Conservation (phyloP, 768 basidiomycete species). For the Psilocybe cubensis region DNA sequence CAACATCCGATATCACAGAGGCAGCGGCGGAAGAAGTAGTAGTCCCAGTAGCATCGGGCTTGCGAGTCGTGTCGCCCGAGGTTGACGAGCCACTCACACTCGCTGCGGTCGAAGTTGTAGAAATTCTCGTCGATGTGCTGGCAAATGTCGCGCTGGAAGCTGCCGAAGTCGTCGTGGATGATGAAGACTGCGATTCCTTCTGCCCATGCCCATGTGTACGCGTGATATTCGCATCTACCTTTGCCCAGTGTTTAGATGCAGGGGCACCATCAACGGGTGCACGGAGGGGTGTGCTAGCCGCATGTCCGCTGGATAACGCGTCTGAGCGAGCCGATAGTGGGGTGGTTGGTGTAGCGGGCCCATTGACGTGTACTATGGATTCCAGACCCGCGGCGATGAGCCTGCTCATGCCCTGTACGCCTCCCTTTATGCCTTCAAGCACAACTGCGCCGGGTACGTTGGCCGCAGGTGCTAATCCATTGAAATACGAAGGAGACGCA, state of each 20-base stretch:
- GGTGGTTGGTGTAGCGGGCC: not conserved
- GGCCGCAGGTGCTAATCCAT: conserved; percentile 12
- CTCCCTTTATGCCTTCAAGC: conserved; percentile 66
- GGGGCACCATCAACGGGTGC: not conserved
- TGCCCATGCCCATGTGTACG: conserved; percentile 21
- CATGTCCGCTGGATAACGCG: too few species aligned
- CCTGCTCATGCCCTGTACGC: conserved; percentile 61
- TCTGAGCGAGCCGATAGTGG: not conserved
- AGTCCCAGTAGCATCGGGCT: not conserved
- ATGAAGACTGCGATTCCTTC: conserved; percentile 26
- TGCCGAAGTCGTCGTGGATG: conserved; percentile 11
- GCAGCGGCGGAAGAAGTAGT: not conserved
- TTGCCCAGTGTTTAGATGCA: not conserved
- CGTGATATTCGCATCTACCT: not conserved
- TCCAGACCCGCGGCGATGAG: conserved; percentile 54
- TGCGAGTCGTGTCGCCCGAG: conserved; percentile 5
- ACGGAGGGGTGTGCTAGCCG: too few species aligned
- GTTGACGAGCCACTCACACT: conserved; percentile 6
- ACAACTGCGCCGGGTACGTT: conserved; percentile 35
- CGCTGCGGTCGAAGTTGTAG: conserved; percentile 8
- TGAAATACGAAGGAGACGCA: not conserved
- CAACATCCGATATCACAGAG: conserved; percentile 6
- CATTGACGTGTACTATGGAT: conserved; percentile 19
- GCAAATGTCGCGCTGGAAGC: conserved; percentile 11
- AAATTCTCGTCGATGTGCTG: conserved; percentile 11